Percentiles rank a stretch among this genome's conserved stretches.
phyloP scores from a whole-genome alignment of 768 basidiomycete genomes.

The Boletus barrowsii region DNA sequence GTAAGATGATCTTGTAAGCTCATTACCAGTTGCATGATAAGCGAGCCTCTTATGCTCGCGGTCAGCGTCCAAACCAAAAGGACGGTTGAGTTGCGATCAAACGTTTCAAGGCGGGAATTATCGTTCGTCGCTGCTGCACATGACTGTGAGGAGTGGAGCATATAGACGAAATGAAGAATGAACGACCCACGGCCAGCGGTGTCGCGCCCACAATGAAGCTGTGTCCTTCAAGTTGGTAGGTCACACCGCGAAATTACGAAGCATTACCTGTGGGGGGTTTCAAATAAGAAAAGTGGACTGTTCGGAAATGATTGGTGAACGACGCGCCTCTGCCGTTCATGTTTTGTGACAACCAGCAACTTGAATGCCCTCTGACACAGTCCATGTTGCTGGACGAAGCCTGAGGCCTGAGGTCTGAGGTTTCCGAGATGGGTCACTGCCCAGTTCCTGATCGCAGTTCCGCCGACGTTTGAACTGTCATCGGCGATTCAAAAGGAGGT shows the following conservation, averaged over 20 bases:
- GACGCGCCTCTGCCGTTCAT: neutral
- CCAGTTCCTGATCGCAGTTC: neutral
- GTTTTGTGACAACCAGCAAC: neutral
- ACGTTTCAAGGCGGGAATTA: neutral
- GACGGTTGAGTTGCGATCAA: neutral
- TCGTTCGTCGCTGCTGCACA: neutral
- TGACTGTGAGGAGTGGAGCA: neutral
- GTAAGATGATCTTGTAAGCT: neutral
- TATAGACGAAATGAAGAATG: neutral
- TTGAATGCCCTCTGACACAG: neutral
- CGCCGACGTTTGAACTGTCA: neutral
- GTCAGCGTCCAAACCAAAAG: too few species aligned
- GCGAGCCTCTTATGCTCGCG: too few species aligned
- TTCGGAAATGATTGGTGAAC: neutral
- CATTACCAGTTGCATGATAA: neutral
- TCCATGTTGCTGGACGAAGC: neutral
- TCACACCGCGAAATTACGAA: neutral
- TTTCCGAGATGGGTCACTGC: too few species aligned
- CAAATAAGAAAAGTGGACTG: too few species aligned
- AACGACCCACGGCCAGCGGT: neutral
- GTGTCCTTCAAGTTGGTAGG: neutral
- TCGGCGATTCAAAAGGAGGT: neutral
- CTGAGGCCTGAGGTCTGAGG: too few species aligned
- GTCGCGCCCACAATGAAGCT: slow-evolving; percentile 5
- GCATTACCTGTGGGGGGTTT: neutral